Base-by-base conservation (phyloP, 192 early-diverging fungal genomes). In the Podila epicladia region DNA sequence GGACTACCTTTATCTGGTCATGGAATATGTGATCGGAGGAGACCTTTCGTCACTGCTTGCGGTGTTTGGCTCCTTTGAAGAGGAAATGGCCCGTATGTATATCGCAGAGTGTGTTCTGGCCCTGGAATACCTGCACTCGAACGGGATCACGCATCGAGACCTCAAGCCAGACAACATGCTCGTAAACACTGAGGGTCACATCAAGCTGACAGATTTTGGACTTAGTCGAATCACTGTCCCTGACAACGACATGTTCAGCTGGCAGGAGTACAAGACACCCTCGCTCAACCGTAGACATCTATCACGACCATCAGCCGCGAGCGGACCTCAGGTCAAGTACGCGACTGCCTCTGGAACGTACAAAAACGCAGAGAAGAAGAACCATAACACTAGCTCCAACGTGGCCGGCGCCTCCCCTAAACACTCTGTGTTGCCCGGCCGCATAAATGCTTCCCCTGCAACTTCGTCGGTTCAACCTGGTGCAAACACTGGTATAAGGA, bases 151-250 rank as follows among this genome's bases (percentile, higher is more conserved):
- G 20, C 96, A 99, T 75, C 85, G 96, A 45, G 95, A 93, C 64
- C 85, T 94, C 45, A 93, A 94, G 77, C 91, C 92, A 0, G 92
- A 93, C 68, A 94, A 98, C 68, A 94, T 97, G 67, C 85, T 98
- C 22, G 86, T 98, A 62, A 92, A 91, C 70, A 88, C 90, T 35
- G 92, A 95, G 58, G 96, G 96, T 0, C 96, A 97, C 74, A 91
- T 97, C 83, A 97, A 97, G 75, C 77, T 97, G 62, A 96, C 95
- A 13, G 97, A 98, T 74, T 98, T 98, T 94, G 97, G 97, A 8
- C 87, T 98, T 7, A 96, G 95, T 57, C 89, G 94, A 31, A 94
- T 96, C 48, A 83, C 90, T 9, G 88, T 95, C 20, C 85, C 90
- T 3, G 90, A 85, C 55, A 75, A 79, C 13, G 68, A 74, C 48